These are phyloP conservation scores for Isatis tinctoria DNA, from an alignment of 345 rosid species.

Conservation along the genomic window DNA sequence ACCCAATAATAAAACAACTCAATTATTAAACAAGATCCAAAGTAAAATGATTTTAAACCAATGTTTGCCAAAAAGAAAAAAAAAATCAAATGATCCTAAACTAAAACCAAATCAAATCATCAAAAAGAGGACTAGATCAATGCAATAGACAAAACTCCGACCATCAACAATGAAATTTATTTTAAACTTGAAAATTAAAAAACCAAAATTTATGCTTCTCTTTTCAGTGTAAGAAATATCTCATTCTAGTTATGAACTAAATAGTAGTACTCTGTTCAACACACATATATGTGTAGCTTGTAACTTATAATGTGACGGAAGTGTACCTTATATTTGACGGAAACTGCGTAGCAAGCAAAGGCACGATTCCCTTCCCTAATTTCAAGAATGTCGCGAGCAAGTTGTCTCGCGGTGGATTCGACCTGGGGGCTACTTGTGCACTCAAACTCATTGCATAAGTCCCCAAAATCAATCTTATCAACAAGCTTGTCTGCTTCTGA, in stretches of 20 bases:
- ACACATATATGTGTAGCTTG: background rate
- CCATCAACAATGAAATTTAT: too few relatives aligned
- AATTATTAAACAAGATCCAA: too few relatives aligned
- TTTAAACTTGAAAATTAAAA: background rate
- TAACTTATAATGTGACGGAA: background rate
- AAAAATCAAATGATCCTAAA: too few relatives aligned
- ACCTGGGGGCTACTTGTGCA: slow-evolving; percentile 88
- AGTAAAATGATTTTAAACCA: too few relatives aligned
- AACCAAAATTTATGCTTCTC: background rate
- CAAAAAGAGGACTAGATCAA: too few relatives aligned
- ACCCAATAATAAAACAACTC: too few relatives aligned
- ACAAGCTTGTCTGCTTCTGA: slow-evolving; percentile 66
- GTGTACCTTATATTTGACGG: slow-evolving; percentile 72
- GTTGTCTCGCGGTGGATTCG: slow-evolving; percentile 86
- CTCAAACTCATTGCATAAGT: slow-evolving; percentile 84
- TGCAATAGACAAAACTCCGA: too few relatives aligned
- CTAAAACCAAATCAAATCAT: too few relatives aligned
- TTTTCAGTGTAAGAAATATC: background rate
- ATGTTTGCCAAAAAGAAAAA: too few relatives aligned
- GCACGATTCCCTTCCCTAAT: slow-evolving; percentile 76
- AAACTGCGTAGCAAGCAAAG: slow-evolving; percentile 64
- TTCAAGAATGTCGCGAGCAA: slow-evolving; percentile 71
- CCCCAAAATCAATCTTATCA: slow-evolving; percentile 80
- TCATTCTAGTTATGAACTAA: background rate
- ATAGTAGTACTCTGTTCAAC: too few relatives aligned